These are phyloP conservation scores for Fusarium globosum DNA, from an alignment of 2,329 filamentous ascomycete species.

Conservation along the genomic window DNA sequence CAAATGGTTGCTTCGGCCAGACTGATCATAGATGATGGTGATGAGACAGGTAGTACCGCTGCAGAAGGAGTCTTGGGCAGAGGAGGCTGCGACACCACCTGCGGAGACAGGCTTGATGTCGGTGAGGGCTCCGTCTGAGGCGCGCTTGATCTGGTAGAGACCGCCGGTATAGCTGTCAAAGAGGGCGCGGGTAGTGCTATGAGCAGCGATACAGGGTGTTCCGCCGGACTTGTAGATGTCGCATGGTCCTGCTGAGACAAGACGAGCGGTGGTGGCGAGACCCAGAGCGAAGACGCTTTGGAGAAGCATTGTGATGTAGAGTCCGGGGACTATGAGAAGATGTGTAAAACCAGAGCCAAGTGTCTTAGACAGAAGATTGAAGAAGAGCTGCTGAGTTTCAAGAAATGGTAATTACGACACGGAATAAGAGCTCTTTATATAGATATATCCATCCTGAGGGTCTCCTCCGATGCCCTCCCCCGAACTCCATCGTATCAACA, in stretches of 20 bases:
- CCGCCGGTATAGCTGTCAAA: conserved; percentile 2
- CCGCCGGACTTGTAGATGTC: conserved; percentile 21
- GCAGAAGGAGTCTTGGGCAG: conserved; percentile 71
- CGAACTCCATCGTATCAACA: neutral
- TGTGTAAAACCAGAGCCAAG: fast-evolving
- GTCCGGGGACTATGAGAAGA: too few species aligned
- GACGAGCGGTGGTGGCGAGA: neutral
- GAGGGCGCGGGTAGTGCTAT: conserved; percentile 15
- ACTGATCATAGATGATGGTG: conserved; percentile 74
- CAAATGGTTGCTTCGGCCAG: conserved; percentile 70
- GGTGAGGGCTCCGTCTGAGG: conserved; percentile 9
- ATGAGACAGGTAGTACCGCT: conserved; percentile 70
- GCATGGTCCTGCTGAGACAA: conserved; percentile 19
- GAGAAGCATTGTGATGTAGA: neutral
- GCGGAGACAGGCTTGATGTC: conserved; percentile 50
- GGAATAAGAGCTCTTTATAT: neutral
- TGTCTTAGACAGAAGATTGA: neutral
- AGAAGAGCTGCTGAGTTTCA: neutral
- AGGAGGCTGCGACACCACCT: conserved; percentile 71
- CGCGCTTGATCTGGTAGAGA: conserved; percentile 30
- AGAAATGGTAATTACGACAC: fast-evolving
- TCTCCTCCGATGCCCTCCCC: neutral
- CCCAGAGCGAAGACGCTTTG: conserved; percentile 12
- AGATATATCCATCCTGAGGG: neutral
- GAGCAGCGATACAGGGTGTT: conserved; percentile 25